phyloP scores from a whole-genome alignment of 2,329 filamentous ascomycete species.

The Aphanoascus verrucosus region DNA sequence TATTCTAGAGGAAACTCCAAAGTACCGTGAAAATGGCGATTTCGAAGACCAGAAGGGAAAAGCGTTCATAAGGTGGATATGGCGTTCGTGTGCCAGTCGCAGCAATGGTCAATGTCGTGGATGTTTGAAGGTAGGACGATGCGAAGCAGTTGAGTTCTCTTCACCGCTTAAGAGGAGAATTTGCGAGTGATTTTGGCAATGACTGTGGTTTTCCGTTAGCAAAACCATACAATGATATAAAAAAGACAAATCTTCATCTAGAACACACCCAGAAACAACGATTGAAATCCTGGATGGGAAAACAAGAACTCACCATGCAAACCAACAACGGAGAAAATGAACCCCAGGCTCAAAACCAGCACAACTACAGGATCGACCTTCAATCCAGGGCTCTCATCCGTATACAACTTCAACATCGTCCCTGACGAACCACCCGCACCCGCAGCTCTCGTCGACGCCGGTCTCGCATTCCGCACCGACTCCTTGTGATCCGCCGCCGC shows the following conservation, averaged over 20 bases:
- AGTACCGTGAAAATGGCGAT: neutral
- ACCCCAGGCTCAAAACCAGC: conserved; percentile 87
- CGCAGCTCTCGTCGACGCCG: conserved; percentile 82
- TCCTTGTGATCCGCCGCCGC: conserved; percentile 96
- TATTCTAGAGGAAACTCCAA: neutral
- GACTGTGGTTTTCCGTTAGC: conserved; percentile 44
- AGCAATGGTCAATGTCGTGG: neutral
- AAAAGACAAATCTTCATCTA: neutral
- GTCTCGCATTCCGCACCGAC: conserved; percentile 86
- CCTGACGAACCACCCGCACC: conserved; percentile 92
- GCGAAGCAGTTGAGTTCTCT: neutral
- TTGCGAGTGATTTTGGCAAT: conserved; percentile 90
- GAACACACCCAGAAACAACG: neutral
- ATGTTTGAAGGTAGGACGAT: neutral
- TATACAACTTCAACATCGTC: conserved; percentile 99
- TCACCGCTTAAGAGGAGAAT: conserved; percentile 46
- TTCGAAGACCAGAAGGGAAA: neutral
- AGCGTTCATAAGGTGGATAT: neutral
- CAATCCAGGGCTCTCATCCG: conserved; percentile 90
- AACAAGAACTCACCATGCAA: conserved; percentile 67
- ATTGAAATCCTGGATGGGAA: neutral
- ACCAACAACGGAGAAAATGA: conserved; percentile 97
- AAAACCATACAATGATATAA: neutral
- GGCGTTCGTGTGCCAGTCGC: neutral
- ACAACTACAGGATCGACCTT: conserved; percentile 98